Evolutionary conservation across 768 basidiomycete species (phyloP).

Genomic region (Suillus subaureus): DNA sequence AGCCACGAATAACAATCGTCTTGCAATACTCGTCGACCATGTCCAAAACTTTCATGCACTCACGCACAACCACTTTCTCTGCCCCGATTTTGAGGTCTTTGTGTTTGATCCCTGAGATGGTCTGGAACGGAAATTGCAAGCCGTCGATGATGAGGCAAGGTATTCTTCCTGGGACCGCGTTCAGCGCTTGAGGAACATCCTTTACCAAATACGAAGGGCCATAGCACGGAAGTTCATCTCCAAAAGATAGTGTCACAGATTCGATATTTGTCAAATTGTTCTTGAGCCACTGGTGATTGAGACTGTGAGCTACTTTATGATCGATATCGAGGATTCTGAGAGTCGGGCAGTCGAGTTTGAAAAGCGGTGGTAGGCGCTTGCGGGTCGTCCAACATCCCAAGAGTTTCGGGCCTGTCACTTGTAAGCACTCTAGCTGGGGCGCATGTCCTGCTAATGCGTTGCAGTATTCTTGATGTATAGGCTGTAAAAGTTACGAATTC

Average conservation of each 20-base stretch:
- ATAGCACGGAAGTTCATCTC: background rate
- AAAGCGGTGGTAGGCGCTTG: background rate
- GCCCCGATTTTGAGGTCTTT: background rate
- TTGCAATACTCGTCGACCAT: background rate
- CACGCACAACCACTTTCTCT: background rate
- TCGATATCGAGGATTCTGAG: background rate
- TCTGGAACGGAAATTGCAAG: background rate
- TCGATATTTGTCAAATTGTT: background rate
- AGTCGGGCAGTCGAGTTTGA: background rate
- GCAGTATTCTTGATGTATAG: background rate
- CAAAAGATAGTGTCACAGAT: background rate
- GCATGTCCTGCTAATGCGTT: background rate
- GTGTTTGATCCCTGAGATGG: background rate
- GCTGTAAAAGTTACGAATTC: background rate
- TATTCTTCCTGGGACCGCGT: background rate
- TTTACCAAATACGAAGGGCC: background rate
- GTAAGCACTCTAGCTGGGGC: background rate
- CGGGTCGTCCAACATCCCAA: background rate
- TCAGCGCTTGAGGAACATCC: background rate
- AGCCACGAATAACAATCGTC: background rate
- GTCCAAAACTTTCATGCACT: background rate
- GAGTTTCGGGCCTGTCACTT: background rate
- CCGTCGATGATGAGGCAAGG: background rate
- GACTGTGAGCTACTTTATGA: background rate
- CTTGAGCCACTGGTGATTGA: background rate